Base-by-base conservation (phyloP, 352 stramenopile species). In the Phytopythium helicoides region DNA sequence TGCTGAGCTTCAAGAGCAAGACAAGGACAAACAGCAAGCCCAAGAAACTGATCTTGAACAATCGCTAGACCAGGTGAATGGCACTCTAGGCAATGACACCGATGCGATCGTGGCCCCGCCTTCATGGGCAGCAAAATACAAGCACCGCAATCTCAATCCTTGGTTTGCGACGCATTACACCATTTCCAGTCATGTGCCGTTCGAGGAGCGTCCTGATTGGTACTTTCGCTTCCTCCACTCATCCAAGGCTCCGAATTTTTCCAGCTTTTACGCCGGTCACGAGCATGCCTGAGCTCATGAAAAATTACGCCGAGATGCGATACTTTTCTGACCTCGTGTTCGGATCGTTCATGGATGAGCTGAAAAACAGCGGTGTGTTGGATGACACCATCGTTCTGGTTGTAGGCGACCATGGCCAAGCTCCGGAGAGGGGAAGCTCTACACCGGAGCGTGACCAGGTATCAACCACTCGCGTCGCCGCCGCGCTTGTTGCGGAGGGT, bases 301-400 rank as follows among this genome's bases (percentile, higher is more conserved):
- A 73, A 15, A 66, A 86, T 58, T 90, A 88, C 26, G 62, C 77
- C 3, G 57, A 87, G 63, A 76, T 90, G 67, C 72, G 80, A 6
- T 87, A 77, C 62, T 90, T 81, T 48, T 68, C 70, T 1, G 80
- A 88, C 47, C 55, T 87, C 39, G 64, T 68, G 25, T 73, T 90
- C 12, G 76, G 80, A 3, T 44, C 45, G 38, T 87, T 90, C 49
- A 74, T 89, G 66, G 67, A 73, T 45, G 57, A 73, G 9, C 37
- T 90, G 11, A 61, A 82, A n/a, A 56, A 50, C 19, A 79, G 62
- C 14, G 71, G 73, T 11, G 65, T 87, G n/a, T 54, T 90, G 7
- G 68, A 86, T 33, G 62, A 90, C 44, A 90, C 76, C 9, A 81
- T 90, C 33, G 74, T 90, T 2, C 52, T 87, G 1, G 54, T 90